A percentile compares a stretch with the other conserved stretches of the same genome.
These are phyloP conservation scores for Aspergillus quadrilineatus DNA, from an alignment of 2,329 filamentous ascomycete species.

Conservation along the genomic window DNA sequence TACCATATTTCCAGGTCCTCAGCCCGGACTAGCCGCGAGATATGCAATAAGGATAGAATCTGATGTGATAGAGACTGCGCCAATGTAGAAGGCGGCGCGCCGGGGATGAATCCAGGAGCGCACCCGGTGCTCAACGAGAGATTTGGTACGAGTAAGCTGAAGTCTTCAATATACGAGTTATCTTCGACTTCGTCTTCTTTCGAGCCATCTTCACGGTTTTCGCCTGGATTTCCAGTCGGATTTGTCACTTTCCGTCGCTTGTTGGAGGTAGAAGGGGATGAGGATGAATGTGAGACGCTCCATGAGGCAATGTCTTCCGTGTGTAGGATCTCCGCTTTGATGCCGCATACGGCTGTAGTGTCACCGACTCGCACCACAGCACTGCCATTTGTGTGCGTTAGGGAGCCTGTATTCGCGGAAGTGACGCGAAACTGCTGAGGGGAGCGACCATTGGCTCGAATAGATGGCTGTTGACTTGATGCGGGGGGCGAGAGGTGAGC, in stretches of 20 bases:
- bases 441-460: slow-evolving; percentile 77
- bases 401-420: slow-evolving; percentile 76
- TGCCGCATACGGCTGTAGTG: slow-evolving; percentile 91
- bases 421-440: slow-evolving; percentile 68
- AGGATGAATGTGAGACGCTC: slow-evolving; percentile 36
- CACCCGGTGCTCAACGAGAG: slow-evolving; percentile 89
- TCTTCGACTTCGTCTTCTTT: slow-evolving; percentile 44
- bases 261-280: slow-evolving; percentile 37
- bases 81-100: slow-evolving; percentile 72
- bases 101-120: slow-evolving; percentile 79
- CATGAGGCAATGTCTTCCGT: slow-evolving; percentile 68
- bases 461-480: slow-evolving; percentile 52
- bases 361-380: slow-evolving; percentile 84
- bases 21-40: slow-evolving; percentile 63
- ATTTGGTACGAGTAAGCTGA: slow-evolving; percentile 83
- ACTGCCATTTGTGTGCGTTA: slow-evolving; percentile 87
- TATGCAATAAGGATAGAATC: slow-evolving; percentile 73
- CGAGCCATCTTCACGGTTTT: slow-evolving; percentile 34
- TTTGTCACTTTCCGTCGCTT: slow-evolving; percentile 32
- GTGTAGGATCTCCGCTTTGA: slow-evolving; percentile 80
- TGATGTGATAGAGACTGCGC: slow-evolving; percentile 84
- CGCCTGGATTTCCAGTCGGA: slow-evolving; percentile 17
- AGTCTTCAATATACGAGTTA: slow-evolving; percentile 47
- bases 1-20: slow-evolving; percentile 74
- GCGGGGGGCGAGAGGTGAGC: slow-evolving; percentile 71